Evolutionary conservation across 2,329 filamentous ascomycete genomes (phyloP), one percentile per base, ranked within the genome.

Genomic region (Fusarium sp.): DNA sequence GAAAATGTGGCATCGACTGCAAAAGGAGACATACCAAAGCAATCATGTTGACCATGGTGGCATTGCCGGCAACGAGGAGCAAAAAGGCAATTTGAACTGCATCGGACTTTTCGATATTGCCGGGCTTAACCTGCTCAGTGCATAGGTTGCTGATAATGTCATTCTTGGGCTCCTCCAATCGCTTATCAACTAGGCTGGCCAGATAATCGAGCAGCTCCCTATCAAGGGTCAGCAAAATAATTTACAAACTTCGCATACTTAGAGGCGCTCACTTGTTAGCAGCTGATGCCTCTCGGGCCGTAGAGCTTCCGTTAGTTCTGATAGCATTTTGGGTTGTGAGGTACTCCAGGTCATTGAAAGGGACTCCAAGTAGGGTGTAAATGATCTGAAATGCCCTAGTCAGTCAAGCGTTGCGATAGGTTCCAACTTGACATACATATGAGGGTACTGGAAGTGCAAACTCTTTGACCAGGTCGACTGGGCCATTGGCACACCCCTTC

Each of bases 1-100:
- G 11, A 3, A 37, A 3, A 4, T 28, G 34, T 4, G 16, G 0
- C 23, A 9, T 36, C 2, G 11, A 9, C 11, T 1, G 5, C 2
- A 8, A 31, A 1, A 7, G 15, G 2, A 2, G 3, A 56, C 75
- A n/a, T 60, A 82, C 82, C 34, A 86, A 76, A 1, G 80, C 78
- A 60, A 86, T 86, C 81, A 84, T 86, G 70, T 82, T 86, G 6
- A 86, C 81, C 82, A 86, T 84, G 1, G 85, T 86, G 0, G 85
- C 85, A 39, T 87, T 87, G 3, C 85, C 85, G 0, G 85, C 84
- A 2, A 86, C 84, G 2, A 87, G 79, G 6, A 86, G 76, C 8
- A 87, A 74, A 37, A 87, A 86, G 0, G 84, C 83, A 48, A 86
- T 84, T 60, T 85, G 83, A 1, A 86, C 77, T 1, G 80, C 79